Conservation (phyloP, 148 eudicot species). For the Salicornia ramosissima region DNA sequence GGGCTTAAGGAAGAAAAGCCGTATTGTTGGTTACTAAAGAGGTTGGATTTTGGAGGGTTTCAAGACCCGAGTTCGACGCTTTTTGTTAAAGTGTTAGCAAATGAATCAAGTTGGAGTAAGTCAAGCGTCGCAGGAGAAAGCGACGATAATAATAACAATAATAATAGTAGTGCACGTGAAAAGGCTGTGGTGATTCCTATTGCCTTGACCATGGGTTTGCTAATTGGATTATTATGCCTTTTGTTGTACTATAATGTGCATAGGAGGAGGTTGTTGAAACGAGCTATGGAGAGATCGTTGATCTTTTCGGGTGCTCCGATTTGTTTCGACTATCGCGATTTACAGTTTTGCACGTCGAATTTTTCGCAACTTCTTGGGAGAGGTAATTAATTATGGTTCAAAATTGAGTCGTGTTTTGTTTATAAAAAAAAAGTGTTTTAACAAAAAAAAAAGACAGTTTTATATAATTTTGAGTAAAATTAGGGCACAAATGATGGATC, state of each 20-base stretch:
- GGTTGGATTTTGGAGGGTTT: conserved; percentile 82
- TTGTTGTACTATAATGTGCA: conserved; percentile 55
- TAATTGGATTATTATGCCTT: conserved; percentile 54
- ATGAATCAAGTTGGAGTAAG: conserved; percentile 30
- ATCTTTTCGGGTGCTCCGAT: conserved; percentile 77
- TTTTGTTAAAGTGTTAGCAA: conserved; percentile 57
- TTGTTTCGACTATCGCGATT: conserved; percentile 62
- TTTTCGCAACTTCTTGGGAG: conserved; percentile 71
- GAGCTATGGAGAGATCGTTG: conserved; percentile 58
- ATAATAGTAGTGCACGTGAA: conserved; percentile 21
- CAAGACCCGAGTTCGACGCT: conserved; percentile 80
- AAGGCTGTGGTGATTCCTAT: conserved; percentile 80
- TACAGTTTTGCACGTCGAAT: conserved; percentile 56
- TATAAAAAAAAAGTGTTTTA: no score
- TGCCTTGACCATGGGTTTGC: conserved; percentile 54
- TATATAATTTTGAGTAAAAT: no score
- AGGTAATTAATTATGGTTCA: conserved; percentile 34
- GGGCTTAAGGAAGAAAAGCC: conserved; percentile 75
- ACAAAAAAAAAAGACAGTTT: no score
- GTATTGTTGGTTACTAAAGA: conserved; percentile 76
- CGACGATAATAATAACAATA: background rate
- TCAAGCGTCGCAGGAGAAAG: conserved; percentile 13
- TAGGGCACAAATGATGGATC: no score
- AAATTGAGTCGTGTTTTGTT: no score
- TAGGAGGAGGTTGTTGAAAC: conserved; percentile 48